phyloP scores from a whole-genome alignment of 495 filamentous ascomycete species.

The Talaromyces nanjingensis region DNA sequence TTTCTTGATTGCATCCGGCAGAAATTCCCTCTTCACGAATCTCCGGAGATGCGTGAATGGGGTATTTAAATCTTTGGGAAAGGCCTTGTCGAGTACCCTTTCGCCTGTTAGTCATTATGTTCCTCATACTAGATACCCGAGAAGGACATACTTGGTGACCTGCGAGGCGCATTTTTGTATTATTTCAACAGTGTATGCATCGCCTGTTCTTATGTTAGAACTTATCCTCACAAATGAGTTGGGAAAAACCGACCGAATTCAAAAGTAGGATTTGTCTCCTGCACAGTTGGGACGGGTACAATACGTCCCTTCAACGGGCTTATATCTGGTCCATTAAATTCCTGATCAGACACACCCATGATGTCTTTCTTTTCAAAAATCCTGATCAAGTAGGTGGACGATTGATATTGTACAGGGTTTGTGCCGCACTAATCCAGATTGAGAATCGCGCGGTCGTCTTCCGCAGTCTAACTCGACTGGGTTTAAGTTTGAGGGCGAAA shows the following conservation, averaged over 20 bases:
- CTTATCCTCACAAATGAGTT: neutral
- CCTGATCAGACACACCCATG: neutral
- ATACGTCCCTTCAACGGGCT: constrained; percentile 26
- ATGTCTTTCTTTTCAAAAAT: neutral
- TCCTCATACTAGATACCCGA: neutral
- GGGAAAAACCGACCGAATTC: constrained; percentile 28
- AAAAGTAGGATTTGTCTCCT: constrained; percentile 32
- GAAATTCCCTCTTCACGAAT: constrained; percentile 63
- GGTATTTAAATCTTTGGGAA: constrained; percentile 50
- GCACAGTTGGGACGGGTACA: constrained; percentile 31
- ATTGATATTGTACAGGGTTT: neutral
- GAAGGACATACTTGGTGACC: constrained; percentile 36
- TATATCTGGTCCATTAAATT: constrained; percentile 7
- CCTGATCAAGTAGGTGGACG: neutral
- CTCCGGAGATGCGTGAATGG: constrained; percentile 74
- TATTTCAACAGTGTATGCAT: constrained; percentile 39
- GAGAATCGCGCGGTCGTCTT: neutral
- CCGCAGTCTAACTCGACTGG: neutral
- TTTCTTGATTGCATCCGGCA: constrained; percentile 46
- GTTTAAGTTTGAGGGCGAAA: neutral
- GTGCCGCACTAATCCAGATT: neutral
- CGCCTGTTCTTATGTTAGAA: constrained; percentile 19
- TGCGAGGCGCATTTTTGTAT: constrained; percentile 37
- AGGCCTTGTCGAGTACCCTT: constrained; percentile 35
- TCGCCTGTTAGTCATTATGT: neutral